Evolutionary conservation across 2,329 filamentous ascomycete species (phyloP).

Genomic region (Colletotrichum sp.): DNA sequence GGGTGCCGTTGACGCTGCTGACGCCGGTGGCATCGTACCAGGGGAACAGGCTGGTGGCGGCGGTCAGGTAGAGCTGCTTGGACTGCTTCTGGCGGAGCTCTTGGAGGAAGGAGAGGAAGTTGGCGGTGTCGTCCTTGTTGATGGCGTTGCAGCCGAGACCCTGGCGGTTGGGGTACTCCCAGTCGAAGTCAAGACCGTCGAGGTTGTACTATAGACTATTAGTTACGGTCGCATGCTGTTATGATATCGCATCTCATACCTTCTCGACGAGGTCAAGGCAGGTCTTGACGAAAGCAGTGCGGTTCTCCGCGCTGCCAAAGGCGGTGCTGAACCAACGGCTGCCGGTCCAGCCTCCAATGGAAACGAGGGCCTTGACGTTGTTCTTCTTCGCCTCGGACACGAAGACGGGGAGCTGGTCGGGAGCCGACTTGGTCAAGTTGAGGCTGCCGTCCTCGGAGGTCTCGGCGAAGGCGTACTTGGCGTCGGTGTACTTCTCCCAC

Average conservation of each 20-base stretch:
- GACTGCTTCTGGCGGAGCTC: conserved; percentile 18
- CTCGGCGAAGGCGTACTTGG: conserved; percentile 17
- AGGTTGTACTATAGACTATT: background rate
- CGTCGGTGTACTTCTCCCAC: conserved; percentile 19
- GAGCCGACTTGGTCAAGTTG: conserved; percentile 8
- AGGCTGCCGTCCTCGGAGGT: background rate
- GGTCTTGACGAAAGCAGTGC: conserved; percentile 24
- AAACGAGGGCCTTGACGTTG: conserved; percentile 10
- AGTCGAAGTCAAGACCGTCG: conserved; percentile 24
- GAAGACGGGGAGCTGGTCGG: conserved; percentile 11
- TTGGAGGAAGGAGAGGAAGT: conserved; percentile 11
- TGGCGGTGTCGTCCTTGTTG: conserved; percentile 12
- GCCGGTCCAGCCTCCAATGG: conserved; percentile 17
- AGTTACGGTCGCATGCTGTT: background rate
- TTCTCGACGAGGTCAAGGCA: conserved; percentile 21
- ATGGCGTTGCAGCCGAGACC: conserved; percentile 18
- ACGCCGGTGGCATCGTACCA: conserved; percentile 4
- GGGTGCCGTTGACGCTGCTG: background rate
- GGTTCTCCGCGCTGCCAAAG: conserved; percentile 20
- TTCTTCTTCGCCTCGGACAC: background rate
- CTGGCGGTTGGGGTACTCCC: conserved; percentile 24
- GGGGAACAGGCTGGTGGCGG: conserved; percentile 6
- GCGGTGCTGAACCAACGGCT: conserved; percentile 9
- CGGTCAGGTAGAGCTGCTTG: conserved; percentile 16
- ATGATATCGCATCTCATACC: background rate